Conservation (phyloP, 1,284 basidiomycete genomes). For the Gymnopus androsaceus region DNA sequence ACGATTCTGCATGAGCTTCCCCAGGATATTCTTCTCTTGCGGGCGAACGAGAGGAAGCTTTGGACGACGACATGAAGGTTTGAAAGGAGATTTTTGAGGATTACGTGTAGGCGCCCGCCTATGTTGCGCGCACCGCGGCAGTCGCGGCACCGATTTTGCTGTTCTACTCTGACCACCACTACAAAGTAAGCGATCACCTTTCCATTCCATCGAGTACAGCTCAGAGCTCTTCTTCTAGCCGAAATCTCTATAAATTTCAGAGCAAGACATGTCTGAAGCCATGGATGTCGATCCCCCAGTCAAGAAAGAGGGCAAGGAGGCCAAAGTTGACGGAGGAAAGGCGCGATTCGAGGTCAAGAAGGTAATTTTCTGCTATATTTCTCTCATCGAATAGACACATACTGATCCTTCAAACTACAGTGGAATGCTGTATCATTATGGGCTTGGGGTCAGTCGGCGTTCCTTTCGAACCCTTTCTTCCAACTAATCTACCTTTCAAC, state of each 20-base stretch:
- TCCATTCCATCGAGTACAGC: too few species aligned
- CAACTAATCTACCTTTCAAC: constrained; percentile 7
- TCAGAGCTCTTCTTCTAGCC: too few species aligned
- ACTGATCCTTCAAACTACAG: constrained; percentile 42
- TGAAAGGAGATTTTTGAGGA: neutral
- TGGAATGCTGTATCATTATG: constrained; percentile 96
- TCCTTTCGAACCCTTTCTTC: constrained; percentile 12
- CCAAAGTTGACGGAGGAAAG: constrained; percentile 56
- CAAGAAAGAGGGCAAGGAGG: constrained; percentile 47
- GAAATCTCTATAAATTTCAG: too few species aligned
- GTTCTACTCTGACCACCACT: neutral
- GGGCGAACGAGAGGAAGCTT: neutral
- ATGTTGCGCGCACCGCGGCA: too few species aligned
- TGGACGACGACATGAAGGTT: neutral
- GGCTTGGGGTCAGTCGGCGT: constrained; percentile 81
- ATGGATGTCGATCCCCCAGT: constrained; percentile 79
- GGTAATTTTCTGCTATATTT: constrained; percentile 45
- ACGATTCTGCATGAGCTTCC: constrained; percentile 20
- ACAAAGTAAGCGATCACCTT: neutral
- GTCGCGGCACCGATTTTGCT: neutral
- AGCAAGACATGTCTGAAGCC: constrained; percentile 10
- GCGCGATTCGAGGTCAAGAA: constrained; percentile 95
- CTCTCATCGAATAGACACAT: neutral
- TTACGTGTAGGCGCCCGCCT: too few species aligned
- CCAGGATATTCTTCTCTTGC: constrained; percentile 12